Base-by-base conservation (phyloP, 805 yeast genomes). In the Maudiozyma serrabonitensis region DNA sequence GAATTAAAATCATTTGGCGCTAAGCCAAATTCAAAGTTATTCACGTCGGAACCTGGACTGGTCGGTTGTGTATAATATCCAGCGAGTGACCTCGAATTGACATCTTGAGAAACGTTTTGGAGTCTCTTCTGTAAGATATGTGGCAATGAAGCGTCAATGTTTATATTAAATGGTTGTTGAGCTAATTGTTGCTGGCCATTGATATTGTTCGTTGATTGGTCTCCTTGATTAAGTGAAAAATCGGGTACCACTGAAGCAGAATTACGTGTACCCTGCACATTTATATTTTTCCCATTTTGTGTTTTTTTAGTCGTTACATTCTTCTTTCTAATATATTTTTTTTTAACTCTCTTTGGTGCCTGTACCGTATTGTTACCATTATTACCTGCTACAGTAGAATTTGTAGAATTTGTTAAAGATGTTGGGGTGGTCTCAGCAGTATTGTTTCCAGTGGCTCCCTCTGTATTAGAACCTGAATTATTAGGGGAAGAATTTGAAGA, bases 31-130 rank as follows among this genome's bases (percentile, higher is more conserved):
- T 46, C 43, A 34, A 50, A 50, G 2, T 47, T 31, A 19, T 38
- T 43, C 8, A 45, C 46, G 37, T 41, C 45, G 2, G 46, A 41
- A 6, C 57, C 56, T 12, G 68, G 67, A 50, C 66, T 62, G 13
- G 66, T 60, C 6, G 68, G 66, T 39, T 61, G 65, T 19, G 66
- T 61, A 50, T 64, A 61, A 48, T 61, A 62, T 18, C 67, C 67
- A 35, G 56, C 57, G 21, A 60, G 46, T 2, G 64, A 58, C 35
- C 63, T 51, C 7, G 62, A 56, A 45, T 53, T 61, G n/a, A 48
- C 50, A 38, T 61, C 64, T 46, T 58, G 64, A 12, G 61, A 57
- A 5, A 62, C 53, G 25, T 56, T 58, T 46, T 58, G 62, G 28
- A 61, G 46, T 49, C 59, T 47, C 41, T 57, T 57, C 48, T 62